Evolutionary conservation across 1,284 basidiomycete species (phyloP).

Genomic region (Vanrija pseudolonga): DNA sequence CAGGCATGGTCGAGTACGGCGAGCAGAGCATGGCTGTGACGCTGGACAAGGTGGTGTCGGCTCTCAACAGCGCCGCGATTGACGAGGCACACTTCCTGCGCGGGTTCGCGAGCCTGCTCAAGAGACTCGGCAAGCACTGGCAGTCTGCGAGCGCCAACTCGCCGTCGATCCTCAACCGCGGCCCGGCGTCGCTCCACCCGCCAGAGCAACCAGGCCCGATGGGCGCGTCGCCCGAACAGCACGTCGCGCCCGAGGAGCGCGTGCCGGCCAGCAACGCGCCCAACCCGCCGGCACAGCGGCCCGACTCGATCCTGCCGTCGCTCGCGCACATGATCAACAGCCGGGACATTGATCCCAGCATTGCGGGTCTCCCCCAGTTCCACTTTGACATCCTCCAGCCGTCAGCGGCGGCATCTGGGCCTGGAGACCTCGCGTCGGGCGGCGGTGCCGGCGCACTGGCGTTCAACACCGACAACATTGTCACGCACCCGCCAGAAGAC

Average conservation of each 20-base stretch:
- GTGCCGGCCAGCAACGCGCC: too few relatives aligned
- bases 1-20: constrained; percentile 14
- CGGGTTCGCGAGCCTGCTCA: constrained; percentile 11
- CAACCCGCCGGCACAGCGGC: too few relatives aligned
- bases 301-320: too few relatives aligned
- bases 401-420: too few relatives aligned
- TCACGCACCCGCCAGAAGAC: neutral
- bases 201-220: too few relatives aligned
- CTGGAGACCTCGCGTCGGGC: neutral
- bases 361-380: neutral
- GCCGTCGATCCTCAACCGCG: neutral
- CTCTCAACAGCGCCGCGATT: constrained; percentile 8
- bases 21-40: constrained; percentile 2
- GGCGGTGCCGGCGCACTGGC: neutral
- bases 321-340: neutral
- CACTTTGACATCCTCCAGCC: neutral
- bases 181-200: too few relatives aligned
- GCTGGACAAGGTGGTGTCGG: constrained; percentile 5
- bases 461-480: neutral
- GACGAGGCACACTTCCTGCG: constrained; percentile 14
- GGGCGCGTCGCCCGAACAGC: too few relatives aligned
- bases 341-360: neutral
- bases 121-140: constrained; percentile 15
- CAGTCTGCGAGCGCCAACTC: neutral
- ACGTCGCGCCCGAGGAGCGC: too few relatives aligned